Evolutionary conservation across 257 asterid species (phyloP).

Genomic region (Primulina eburnea): DNA sequence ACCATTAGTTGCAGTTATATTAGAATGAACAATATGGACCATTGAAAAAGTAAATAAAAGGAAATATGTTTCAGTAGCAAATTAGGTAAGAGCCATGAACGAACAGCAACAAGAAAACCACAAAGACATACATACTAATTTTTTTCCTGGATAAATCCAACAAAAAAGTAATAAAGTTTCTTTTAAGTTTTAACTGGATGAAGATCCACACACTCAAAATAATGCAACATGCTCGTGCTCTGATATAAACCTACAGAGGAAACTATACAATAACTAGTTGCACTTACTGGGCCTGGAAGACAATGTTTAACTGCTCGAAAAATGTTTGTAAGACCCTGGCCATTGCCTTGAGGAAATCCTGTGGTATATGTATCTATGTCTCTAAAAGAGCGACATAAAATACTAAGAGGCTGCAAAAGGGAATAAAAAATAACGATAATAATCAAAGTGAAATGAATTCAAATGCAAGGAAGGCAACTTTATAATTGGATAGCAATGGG

Average conservation of each 20-base stretch:
- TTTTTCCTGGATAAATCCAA: background rate
- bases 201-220: no score
- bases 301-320: slow-evolving; percentile 83
- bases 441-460: slow-evolving; percentile 6
- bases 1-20: slow-evolving; percentile 3
- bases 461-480: slow-evolving; percentile 14
- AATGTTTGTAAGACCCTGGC: slow-evolving; percentile 56
- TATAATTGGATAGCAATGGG: slow-evolving; percentile 3
- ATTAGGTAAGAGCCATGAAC: background rate
- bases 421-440: slow-evolving; percentile 7
- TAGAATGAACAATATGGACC: background rate
- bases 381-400: slow-evolving; percentile 73
- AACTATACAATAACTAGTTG: background rate
- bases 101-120: background rate
- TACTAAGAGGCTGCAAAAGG: slow-evolving; percentile 78
- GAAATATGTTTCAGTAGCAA: background rate
- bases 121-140: background rate
- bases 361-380: slow-evolving; percentile 89
- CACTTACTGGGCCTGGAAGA: slow-evolving; percentile 89
- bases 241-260: background rate
- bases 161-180: background rate
- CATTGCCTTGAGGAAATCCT: slow-evolving; percentile 84
- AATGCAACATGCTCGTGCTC: background rate
- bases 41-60: background rate
- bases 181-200: background rate